A percentile compares a stretch with the other conserved stretches of the same genome.
phyloP scores from a whole-genome alignment of 2,329 filamentous ascomycete genomes.

The Eurotiales sp. region DNA sequence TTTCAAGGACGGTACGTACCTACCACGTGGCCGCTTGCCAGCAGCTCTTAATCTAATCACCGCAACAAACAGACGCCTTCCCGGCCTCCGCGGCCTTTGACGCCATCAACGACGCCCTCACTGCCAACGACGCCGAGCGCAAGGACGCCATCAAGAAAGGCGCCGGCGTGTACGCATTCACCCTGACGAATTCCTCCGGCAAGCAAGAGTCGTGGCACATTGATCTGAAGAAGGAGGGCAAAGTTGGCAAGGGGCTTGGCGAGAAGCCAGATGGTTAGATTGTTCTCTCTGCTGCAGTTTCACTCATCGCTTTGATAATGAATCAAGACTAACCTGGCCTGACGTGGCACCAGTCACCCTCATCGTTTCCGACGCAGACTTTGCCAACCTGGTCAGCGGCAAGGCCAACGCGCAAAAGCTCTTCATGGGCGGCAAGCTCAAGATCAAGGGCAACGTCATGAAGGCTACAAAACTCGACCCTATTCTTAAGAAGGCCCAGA shows the following conservation, averaged over 20 bases:
- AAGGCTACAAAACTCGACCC: constrained; percentile 95
- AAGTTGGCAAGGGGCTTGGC: constrained; percentile 71
- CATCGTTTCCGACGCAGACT: constrained; percentile 77
- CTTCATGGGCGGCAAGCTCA: constrained; percentile 98
- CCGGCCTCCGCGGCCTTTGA: constrained; percentile 91
- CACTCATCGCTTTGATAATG: too few relatives aligned
- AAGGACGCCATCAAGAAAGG: constrained; percentile 87
- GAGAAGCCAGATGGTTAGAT: constrained; percentile 80
- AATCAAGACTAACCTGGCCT: too few relatives aligned
- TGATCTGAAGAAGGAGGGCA: constrained; percentile 86
- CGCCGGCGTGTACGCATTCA: constrained; percentile 85
- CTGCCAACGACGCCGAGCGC: constrained; percentile 65
- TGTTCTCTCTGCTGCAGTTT: too few relatives aligned
- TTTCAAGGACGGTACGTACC: constrained; percentile 65
- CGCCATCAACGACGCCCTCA: constrained; percentile 70
- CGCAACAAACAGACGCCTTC: constrained; percentile 80
- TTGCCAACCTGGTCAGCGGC: constrained; percentile 74
- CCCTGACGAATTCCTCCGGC: constrained; percentile 79
- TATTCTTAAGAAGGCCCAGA: constrained; percentile 82
- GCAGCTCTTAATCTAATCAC: too few relatives aligned
- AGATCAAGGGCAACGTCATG: constrained; percentile 98
- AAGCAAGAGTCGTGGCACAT: constrained; percentile 88
- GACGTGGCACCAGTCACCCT: constrained; percentile 65
- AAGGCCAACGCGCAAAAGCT: constrained; percentile 92
- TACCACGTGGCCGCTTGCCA: background rate